Evolutionary conservation across 2,329 filamentous ascomycete genomes (phyloP).

Genomic region (Westerdykella aurantiaca): DNA sequence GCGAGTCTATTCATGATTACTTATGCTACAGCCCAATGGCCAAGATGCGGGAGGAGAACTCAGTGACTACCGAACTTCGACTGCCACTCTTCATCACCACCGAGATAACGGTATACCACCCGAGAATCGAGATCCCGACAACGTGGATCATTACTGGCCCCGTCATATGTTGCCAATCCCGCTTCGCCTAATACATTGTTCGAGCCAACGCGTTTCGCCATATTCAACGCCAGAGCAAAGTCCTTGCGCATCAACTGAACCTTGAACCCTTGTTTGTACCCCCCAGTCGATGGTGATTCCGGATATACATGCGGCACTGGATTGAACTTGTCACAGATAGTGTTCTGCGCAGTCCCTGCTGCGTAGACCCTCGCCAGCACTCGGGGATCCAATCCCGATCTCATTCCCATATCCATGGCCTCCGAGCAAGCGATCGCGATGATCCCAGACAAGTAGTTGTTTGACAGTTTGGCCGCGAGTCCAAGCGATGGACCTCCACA

Average conservation of each 20-base stretch:
- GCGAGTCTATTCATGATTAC: background rate
- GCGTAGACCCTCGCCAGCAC: constrained; percentile 49
- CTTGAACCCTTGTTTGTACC: constrained; percentile 52
- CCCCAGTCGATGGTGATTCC: constrained; percentile 45
- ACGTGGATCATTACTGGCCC: constrained; percentile 46
- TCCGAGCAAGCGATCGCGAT: constrained; percentile 56
- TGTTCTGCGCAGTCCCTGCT: constrained; percentile 48
- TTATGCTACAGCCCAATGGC: background rate
- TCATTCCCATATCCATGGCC: constrained; percentile 57
- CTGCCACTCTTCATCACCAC: constrained; percentile 38
- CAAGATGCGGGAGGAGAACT: background rate
- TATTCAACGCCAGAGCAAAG: constrained; percentile 50
- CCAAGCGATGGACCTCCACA: constrained; percentile 54
- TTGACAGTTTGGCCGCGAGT: constrained; percentile 55
- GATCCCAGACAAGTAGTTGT: constrained; percentile 56
- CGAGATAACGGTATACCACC: constrained; percentile 53
- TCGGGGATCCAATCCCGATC: constrained; percentile 50
- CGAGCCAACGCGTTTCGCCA: constrained; percentile 49
- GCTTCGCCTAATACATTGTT: constrained; percentile 46
- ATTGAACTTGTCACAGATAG: constrained; percentile 48
- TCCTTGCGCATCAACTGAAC: constrained; percentile 58
- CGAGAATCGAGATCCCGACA: constrained; percentile 53
- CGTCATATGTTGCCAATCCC: constrained; percentile 49
- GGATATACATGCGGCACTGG: constrained; percentile 48
- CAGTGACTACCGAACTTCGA: background rate